A percentile compares a stretch with the other conserved stretches of the same genome.
phyloP scores from a whole-genome alignment of 805 yeast genomes.

The Suhomyces sp. region DNA sequence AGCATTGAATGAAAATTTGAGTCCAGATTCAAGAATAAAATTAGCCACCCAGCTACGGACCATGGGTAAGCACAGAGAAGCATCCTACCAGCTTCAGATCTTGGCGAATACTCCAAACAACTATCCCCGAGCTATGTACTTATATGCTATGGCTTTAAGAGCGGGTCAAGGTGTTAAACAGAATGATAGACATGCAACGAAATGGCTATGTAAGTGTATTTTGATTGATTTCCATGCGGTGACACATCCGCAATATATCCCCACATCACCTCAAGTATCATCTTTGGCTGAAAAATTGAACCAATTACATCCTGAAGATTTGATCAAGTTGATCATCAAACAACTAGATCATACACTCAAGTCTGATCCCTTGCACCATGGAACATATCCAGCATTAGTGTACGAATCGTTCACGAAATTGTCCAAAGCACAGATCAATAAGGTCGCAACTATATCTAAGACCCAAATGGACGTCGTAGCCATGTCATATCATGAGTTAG shows the following conservation, averaged over 20 bases:
- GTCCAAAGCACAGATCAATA: slow-evolving; percentile 24
- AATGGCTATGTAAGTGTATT: slow-evolving; percentile 57
- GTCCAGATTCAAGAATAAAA: slow-evolving; percentile 35
- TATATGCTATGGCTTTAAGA: slow-evolving; percentile 66
- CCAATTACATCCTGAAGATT: slow-evolving; percentile 27
- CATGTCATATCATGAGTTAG: slow-evolving; percentile 60
- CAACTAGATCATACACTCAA: slow-evolving; percentile 23
- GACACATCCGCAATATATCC: slow-evolving; percentile 1
- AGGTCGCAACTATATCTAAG: slow-evolving; percentile 30
- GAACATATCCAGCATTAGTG: slow-evolving; percentile 16
- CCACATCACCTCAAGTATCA: slow-evolving; percentile 11
- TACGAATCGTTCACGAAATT: slow-evolving; percentile 23
- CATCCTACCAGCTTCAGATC: slow-evolving; percentile 63
- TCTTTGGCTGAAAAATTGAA: slow-evolving; percentile 25
- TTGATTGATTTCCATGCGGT: slow-evolving; percentile 11
- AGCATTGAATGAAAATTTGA: too few relatives aligned
- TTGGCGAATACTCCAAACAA: slow-evolving; percentile 62
- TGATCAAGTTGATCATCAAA: slow-evolving; percentile 24
- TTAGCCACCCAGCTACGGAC: slow-evolving; percentile 52
- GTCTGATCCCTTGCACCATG: slow-evolving; percentile 25
- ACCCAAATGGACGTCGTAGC: slow-evolving; percentile 45
- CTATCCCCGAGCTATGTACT: slow-evolving; percentile 58
- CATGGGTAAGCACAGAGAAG: slow-evolving; percentile 62
- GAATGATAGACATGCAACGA: slow-evolving; percentile 53
- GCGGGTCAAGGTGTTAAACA: slow-evolving; percentile 67